A percentile compares a stretch with the other conserved stretches of the same genome.
Evolutionary conservation across 306 rosid species (phyloP).

Genomic region (Leucaena leucocephala): DNA sequence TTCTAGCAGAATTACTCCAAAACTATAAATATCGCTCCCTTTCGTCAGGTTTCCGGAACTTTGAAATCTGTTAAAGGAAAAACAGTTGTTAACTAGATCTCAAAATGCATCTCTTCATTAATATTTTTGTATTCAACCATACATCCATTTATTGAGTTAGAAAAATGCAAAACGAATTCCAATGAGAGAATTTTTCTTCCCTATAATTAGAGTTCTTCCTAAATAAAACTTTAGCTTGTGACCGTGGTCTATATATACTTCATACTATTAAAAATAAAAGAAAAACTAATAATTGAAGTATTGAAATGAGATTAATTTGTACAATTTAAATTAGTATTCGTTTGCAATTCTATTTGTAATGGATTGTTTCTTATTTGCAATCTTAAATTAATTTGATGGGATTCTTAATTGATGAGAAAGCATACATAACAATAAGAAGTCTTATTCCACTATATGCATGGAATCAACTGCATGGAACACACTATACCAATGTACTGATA

Average conservation of each 20-base stretch:
- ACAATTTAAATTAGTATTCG: neutral
- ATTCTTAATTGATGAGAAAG: neutral
- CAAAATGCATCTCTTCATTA: neutral
- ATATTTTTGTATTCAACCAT: neutral
- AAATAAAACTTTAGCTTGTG: neutral
- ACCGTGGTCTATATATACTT: neutral
- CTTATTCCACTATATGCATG: too few species aligned
- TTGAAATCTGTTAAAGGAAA: conserved; percentile 2
- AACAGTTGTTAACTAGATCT: neutral
- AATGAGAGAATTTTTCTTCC: neutral
- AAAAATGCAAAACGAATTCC: neutral
- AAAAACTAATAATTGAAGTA: neutral
- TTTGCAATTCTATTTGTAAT: neutral
- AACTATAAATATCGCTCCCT: conserved; percentile 41
- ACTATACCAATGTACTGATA: too few species aligned
- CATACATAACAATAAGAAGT: too few species aligned
- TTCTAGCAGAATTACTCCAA: conserved; percentile 48
- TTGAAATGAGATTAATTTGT: neutral
- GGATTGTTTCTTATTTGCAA: neutral
- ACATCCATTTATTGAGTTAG: neutral
- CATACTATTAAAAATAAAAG: neutral
- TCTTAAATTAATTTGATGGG: neutral
- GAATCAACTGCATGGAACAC: too few species aligned
- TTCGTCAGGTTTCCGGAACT: conserved; percentile 23
- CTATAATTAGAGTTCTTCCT: too few species aligned